A percentile compares a stretch with the other conserved stretches of the same genome.
These are phyloP conservation scores for Casuarina equisetifolia DNA, from an alignment of 306 rosid species.

Conservation along the genomic window DNA sequence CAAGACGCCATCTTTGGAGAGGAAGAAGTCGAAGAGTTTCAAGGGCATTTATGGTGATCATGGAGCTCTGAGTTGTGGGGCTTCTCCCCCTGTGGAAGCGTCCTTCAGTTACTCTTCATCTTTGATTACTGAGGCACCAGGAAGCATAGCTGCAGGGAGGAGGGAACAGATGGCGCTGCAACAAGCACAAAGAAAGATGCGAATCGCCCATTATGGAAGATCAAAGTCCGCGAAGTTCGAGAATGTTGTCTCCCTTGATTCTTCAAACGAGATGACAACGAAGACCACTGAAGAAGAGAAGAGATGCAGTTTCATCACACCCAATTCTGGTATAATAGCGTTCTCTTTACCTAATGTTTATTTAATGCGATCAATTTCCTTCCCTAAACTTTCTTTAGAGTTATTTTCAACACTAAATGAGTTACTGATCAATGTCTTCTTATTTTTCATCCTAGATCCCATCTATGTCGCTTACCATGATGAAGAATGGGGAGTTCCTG, in stretches of 20 bases:
- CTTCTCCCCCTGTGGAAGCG: constrained; percentile 43
- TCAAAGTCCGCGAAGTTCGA: constrained; percentile 90
- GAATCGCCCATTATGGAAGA: constrained; percentile 95
- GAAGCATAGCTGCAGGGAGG: constrained; percentile 94
- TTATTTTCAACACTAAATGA: constrained; percentile 7
- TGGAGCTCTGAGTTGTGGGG: constrained; percentile 17
- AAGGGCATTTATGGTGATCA: constrained; percentile 44
- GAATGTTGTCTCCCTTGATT: constrained; percentile 51
- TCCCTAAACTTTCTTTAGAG: not conserved
- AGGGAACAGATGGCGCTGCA: constrained; percentile 89
- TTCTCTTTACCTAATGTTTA: not conserved
- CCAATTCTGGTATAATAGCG: constrained; percentile 67
- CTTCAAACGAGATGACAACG: constrained; percentile 26
- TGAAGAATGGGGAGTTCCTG: constrained; percentile 99
- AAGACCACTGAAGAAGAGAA: constrained; percentile 60
- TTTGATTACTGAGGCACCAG: constrained; percentile 84
- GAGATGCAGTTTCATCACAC: constrained; percentile 91
- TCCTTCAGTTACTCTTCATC: constrained; percentile 73
- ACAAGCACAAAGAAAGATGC: constrained; percentile 88
- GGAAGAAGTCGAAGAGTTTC: constrained; percentile 89
- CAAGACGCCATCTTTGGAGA: constrained; percentile 59
- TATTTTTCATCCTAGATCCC: constrained; percentile 58
- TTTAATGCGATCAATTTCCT: not conserved
- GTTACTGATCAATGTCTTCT: constrained; percentile 10
- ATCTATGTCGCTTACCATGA: constrained; percentile 97